Base-by-base conservation (phyloP, 2,329 filamentous ascomycete species). In the Dactylella cylindrospora region DNA sequence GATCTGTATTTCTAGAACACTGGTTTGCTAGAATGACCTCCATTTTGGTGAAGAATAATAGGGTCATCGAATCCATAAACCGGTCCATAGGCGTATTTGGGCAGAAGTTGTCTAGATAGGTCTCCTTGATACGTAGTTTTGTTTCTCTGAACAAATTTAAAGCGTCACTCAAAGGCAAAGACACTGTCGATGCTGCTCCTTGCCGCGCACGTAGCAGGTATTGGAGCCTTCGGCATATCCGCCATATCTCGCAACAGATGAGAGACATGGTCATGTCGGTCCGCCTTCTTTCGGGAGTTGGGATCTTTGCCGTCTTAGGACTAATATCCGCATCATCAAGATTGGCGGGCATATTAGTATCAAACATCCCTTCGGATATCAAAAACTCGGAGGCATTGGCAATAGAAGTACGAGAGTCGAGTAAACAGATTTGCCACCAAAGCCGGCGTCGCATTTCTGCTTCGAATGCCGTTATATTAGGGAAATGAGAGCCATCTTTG, bases 351-450 rank as follows among this genome's bases (percentile, higher is more conserved):
- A 76, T 67, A 50, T 73, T 76, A 0, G 83, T 84, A 67, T 86
- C 83, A 66, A 80, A 85, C 8, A 77, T 77, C 9, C 78, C 76
- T 41, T 80, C 76, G 1, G 76, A 70, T 33, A 85, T 82, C 0
- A 78, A 80, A 2, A 81, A 78, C 59, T 84, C 81, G 17, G 79
- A 80, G 0, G 81, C 82, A 67, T 84, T 80, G 55, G 84, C 80
- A 67, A 85, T 82, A 0, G 80, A 79, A 1, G 81, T 76, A 59
- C 82, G 74, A 2, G 77, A 76, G 68, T 86, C 83, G 0, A 85
- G 71, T 10, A 83, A 73, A 66, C 78, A 82, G 2, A 83, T 70
- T 59, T 80, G 77, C 78, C 80, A 84, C 81, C 81, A 84, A 4
- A 82, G 71, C 23, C 81, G 73, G 59, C 81, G 74, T 15, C 80